Conservation (phyloP, 1,284 basidiomycete genomes). For the Microbotryum silenes-acaulis region DNA sequence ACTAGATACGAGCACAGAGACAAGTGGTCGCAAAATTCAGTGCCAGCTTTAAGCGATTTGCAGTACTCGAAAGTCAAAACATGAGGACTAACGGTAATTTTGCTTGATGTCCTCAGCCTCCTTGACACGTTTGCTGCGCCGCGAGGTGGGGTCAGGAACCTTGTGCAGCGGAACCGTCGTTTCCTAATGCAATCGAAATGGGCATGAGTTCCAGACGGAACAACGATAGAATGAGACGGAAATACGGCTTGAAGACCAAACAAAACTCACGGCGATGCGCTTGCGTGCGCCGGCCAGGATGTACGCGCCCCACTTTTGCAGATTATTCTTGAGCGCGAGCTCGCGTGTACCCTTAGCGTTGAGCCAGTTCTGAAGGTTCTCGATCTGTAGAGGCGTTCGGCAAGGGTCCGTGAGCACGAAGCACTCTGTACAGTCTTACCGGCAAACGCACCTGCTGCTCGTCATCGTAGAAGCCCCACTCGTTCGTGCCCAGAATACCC, state of each 20-base stretch:
- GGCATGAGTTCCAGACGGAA: neutral
- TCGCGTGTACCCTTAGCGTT: slow-evolving; percentile 86
- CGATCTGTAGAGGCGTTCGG: slow-evolving; percentile 50
- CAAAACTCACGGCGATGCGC: slow-evolving; percentile 18
- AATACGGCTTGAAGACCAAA: neutral
- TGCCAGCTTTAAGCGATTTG: neutral
- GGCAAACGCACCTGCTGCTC: slow-evolving; percentile 63
- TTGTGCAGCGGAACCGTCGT: neutral
- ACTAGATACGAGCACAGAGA: neutral
- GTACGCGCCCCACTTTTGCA: slow-evolving; percentile 78
- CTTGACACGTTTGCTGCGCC: neutral
- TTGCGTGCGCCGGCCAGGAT: slow-evolving; percentile 56
- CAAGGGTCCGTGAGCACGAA: neutral
- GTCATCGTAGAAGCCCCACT: slow-evolving; percentile 85
- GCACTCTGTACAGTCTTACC: slow-evolving; percentile 7
- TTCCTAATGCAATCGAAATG: neutral
- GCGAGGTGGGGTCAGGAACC: neutral
- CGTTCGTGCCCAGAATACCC: slow-evolving; percentile 60
- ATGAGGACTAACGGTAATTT: neutral
- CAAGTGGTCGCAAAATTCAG: neutral
- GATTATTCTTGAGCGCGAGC: slow-evolving; percentile 64
- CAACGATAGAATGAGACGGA: neutral
- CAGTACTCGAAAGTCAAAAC: neutral
- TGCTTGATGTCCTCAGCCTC: neutral
- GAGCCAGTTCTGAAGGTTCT: slow-evolving; percentile 77